Evolutionary conservation across 2,329 filamentous ascomycete species (phyloP).

Genomic region (Penicillium sp.): DNA sequence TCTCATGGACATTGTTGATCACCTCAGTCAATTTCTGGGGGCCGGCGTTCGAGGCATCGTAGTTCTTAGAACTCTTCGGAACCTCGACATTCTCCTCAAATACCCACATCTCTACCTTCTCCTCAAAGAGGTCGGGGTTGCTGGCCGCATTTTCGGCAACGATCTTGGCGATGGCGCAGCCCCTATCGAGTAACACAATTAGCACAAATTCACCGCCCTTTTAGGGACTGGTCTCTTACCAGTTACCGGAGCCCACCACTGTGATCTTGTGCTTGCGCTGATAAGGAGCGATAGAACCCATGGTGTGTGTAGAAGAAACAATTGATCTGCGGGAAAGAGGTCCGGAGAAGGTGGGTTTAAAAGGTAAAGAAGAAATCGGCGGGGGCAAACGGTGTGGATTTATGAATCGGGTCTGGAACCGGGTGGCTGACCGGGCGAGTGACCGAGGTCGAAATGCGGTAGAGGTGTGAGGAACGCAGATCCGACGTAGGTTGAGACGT

Average conservation of each 20-base stretch:
- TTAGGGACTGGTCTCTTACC: slow-evolving; percentile 54
- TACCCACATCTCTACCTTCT: slow-evolving; percentile 97
- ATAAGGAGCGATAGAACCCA: slow-evolving; percentile 35
- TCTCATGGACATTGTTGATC: slow-evolving; percentile 93
- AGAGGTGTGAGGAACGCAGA: slow-evolving; percentile 25
- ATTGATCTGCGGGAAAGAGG: slow-evolving; percentile 22
- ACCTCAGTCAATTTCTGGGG: slow-evolving; percentile 84
- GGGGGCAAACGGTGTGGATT: slow-evolving; percentile 19
- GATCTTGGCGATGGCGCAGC: slow-evolving; percentile 96
- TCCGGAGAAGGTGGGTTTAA: slow-evolving; percentile 21
- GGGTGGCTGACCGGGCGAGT: slow-evolving; percentile 26
- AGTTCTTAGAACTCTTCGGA: slow-evolving; percentile 69
- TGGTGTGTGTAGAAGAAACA: slow-evolving; percentile 27
- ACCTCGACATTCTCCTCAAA: slow-evolving; percentile 87
- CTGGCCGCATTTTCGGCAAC: slow-evolving; percentile 85
- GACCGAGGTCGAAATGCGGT: slow-evolving; percentile 32
- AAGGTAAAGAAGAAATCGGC: slow-evolving; percentile 17
- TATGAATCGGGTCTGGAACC: slow-evolving; percentile 22
- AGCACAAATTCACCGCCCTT: slow-evolving; percentile 58
- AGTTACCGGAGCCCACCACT: slow-evolving; percentile 94
- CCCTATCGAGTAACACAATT: slow-evolving; percentile 75
- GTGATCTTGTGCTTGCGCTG: slow-evolving; percentile 53
- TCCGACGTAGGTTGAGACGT: slow-evolving; percentile 21
- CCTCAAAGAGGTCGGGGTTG: slow-evolving; percentile 78
- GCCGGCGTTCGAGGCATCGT: slow-evolving; percentile 67